Evolutionary conservation across 2,329 filamentous ascomycete genomes (phyloP), one percentile per base, ranked within the genome.

Genomic region (Sclerotinia spermophila): DNA sequence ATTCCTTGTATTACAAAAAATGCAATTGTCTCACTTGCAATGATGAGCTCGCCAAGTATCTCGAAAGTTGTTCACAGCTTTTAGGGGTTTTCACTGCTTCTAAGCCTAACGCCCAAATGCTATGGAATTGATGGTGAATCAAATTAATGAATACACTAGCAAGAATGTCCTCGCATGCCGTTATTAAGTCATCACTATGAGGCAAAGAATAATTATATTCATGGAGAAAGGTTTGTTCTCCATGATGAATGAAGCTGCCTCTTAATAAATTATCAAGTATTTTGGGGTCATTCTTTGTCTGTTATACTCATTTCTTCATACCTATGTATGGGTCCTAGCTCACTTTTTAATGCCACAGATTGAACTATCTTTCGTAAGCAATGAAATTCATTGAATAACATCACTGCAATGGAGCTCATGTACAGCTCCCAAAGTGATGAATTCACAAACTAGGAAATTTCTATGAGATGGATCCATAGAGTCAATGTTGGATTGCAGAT

Each of bases 291-390:
- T n/a, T 5, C 4, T 27, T 51, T 2, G n/a, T 27, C 24, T 0
- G 5, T 51, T n/a, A 24, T 27, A 27, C 45, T 27, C n/a, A 24
- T 51, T 24, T 27, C 5, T 24, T 51, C 24, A 51, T 7, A 27
- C 17, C 13, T 51, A 27, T 15, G 4, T 5, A 51, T 15, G 2
- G 2, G 13, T 7, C 8, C 2, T 51, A 5, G 48, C 13, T 27
- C 15, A 27, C 7, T 1, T 1, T 27, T 0, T 7, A 5, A 15
- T 51, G 3, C 24, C 48, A 1, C 11, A 27, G 48, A 27, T 27
- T 51, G 2, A 27, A 51, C 0, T n/a, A 51, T 2, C 5, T 51
- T 51, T 27, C 1, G 3, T 15, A n/a, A 27, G 48, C n/a, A 27
- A 15, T 7, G 17, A 51, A 13, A 5, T 2, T 13, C 11, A 4